These are phyloP conservation scores for Boletus rubescentipes DNA, from an alignment of 768 basidiomycete genomes.

Conservation along the genomic window DNA sequence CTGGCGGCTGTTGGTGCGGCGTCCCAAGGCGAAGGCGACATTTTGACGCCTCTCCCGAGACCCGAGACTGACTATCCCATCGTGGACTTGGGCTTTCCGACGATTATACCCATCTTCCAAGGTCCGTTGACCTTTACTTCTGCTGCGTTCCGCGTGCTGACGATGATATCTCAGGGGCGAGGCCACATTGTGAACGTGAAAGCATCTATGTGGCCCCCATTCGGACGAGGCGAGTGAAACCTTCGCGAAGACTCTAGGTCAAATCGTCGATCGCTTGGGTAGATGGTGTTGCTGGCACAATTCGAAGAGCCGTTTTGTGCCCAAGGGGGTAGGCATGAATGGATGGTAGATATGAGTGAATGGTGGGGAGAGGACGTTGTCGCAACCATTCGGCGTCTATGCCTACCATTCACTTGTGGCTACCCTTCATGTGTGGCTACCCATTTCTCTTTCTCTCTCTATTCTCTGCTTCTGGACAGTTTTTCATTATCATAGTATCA, in stretches of 20 bases:
- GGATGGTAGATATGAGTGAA: background rate
- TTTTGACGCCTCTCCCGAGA: background rate
- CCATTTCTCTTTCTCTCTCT: too few species aligned
- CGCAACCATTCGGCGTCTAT: background rate
- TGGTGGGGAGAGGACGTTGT: background rate
- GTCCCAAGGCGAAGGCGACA: background rate
- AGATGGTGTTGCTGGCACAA: background rate
- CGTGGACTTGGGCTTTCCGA: constrained; percentile 2
- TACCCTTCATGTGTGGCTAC: background rate
- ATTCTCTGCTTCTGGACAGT: background rate
- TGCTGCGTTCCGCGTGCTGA: background rate
- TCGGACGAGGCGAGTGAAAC: constrained; percentile 6
- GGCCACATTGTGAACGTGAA: background rate
- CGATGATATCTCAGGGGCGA: constrained; percentile 1
- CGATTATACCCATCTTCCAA: background rate
- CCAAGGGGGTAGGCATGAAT: background rate
- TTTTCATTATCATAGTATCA: background rate
- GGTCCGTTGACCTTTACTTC: constrained; percentile 3
- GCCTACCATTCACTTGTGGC: background rate
- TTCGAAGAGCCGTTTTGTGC: too few species aligned
- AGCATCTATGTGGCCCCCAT: constrained; percentile 9
- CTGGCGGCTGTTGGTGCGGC: background rate
- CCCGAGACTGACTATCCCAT: background rate
- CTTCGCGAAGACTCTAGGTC: constrained; percentile 21
- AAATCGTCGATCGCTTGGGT: background rate